These are phyloP conservation scores for Wilcoxina mikolae DNA, from an alignment of 495 filamentous ascomycete species.

Conservation along the genomic window DNA sequence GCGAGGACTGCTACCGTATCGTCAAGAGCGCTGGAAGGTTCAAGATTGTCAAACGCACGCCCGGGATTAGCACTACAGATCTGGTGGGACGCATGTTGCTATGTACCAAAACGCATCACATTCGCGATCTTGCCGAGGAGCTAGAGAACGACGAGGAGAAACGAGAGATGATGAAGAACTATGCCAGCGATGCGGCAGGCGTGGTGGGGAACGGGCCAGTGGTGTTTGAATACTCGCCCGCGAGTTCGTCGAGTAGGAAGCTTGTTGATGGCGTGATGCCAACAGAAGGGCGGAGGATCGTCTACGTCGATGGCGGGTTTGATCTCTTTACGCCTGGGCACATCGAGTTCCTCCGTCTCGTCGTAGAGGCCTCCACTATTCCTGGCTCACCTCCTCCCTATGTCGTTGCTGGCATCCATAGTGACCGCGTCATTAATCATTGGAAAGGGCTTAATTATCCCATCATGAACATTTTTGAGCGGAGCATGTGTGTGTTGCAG, in stretches of 20 bases:
- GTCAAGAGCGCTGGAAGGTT: slow-evolving; percentile 87
- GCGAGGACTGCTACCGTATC: slow-evolving; percentile 92
- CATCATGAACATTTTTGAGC: slow-evolving; percentile 98
- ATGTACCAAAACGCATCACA: slow-evolving; percentile 78
- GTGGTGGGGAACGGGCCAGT: slow-evolving; percentile 20
- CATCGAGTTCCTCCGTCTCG: slow-evolving; percentile 76
- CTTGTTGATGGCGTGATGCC: slow-evolving; percentile 53
- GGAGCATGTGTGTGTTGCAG: slow-evolving; percentile 86
- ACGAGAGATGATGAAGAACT: slow-evolving; percentile 57
- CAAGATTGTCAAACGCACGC: slow-evolving; percentile 88
- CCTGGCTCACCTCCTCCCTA: slow-evolving; percentile 61
- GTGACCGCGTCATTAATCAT: slow-evolving; percentile 82
- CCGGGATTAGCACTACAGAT: slow-evolving; percentile 92
- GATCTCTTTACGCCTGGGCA: slow-evolving; percentile 95
- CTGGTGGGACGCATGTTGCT: slow-evolving; percentile 93
- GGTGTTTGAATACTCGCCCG: slow-evolving; percentile 15
- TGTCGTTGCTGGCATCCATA: slow-evolving; percentile 81
- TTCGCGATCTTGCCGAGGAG: slow-evolving; percentile 44
- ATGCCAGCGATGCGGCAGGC: slow-evolving; percentile 64
- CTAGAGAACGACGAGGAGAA: slow-evolving; percentile 42
- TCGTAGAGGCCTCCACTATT: slow-evolving; percentile 51
- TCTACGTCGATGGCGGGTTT: slow-evolving; percentile 94
- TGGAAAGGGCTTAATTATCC: slow-evolving; percentile 97
- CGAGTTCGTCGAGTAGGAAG: slow-evolving; percentile 37
- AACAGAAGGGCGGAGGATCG: slow-evolving; percentile 61